These are phyloP conservation scores for Tricholoma matsutake DNA, from an alignment of 768 basidiomycete species.

Conservation along the genomic window DNA sequence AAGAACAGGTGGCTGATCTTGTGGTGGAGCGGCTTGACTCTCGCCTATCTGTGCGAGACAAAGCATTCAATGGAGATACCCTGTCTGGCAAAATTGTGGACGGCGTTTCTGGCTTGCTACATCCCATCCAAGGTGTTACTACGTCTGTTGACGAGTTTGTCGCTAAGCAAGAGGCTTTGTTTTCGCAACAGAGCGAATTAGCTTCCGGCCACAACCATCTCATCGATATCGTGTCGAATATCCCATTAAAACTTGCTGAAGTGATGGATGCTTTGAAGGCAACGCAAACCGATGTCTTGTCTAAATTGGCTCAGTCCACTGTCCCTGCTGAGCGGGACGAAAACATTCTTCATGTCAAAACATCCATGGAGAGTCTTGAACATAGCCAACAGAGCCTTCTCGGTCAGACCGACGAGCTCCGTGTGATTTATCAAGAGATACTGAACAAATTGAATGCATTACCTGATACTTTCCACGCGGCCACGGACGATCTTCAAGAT, in stretches of 20 bases:
- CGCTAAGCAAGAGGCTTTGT: conserved; percentile 40
- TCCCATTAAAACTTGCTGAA: conserved; percentile 46
- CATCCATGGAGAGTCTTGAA: conserved; percentile 45
- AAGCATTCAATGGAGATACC: conserved; percentile 59
- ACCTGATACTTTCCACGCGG: conserved; percentile 55
- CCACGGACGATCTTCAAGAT: conserved; percentile 54
- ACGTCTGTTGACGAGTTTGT: conserved; percentile 38
- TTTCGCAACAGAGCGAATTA: conserved; percentile 36
- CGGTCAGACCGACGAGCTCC: conserved; percentile 45
- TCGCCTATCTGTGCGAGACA: conserved; percentile 74
- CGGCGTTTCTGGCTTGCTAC: conserved; percentile 42
- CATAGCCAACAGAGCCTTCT: conserved; percentile 48
- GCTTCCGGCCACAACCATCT: conserved; percentile 39
- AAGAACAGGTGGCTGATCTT: conserved; percentile 85
- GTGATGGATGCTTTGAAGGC: conserved; percentile 42
- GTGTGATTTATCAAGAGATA: conserved; percentile 50
- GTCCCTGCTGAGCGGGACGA: conserved; percentile 25
- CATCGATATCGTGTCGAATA: conserved; percentile 36
- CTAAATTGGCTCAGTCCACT: conserved; percentile 27
- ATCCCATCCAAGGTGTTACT: conserved; percentile 37
- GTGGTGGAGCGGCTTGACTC: conserved; percentile 85
- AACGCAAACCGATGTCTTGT: conserved; percentile 33
- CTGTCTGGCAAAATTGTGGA: conserved; percentile 56
- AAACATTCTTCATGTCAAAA: conserved; percentile 44
- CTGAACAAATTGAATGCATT: conserved; percentile 52